Base-by-base conservation (phyloP, 2,329 filamentous ascomycete genomes). In the Colletotrichum costaricense region DNA sequence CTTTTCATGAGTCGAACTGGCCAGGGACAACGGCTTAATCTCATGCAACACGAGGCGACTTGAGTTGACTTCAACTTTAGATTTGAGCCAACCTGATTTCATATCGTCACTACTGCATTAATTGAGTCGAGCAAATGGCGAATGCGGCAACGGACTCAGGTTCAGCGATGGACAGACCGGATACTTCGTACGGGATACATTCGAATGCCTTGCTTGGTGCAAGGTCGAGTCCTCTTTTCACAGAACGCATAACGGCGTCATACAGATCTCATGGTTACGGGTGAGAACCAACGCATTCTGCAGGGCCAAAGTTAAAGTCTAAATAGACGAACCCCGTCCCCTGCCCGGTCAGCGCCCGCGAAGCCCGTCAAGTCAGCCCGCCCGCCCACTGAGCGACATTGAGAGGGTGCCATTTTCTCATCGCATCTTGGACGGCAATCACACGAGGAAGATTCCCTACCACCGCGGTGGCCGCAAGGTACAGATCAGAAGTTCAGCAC, bases 231-330 rank as follows among this genome's bases (percentile, higher is more conserved):
- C 9, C 33, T 42, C 19, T 42, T 67, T 68, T 24, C 38, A 54
- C 35, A 58, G n/a, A 42, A 70, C 60, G 70, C 67, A 70, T 26
- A 67, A 60, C 46, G 35, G 68, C 67, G 60, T 73, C 66, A 73
- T 73, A 26, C 4, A 46, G 42, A 73, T 73, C 66, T 73, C 69
- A 63, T 55, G 42, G 58, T 42, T 59, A 38, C 26, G 54, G 38
- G 22, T n/a, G 54, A 26, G 67, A 46, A 56, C 63, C 52, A 28
- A 57, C 52, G 22, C 26, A 24, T 28, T 28, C 64, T 69, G 57
- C 65, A 69, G 24, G 58, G 19, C 65, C 5, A 60, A 72, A 54
- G 65, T 54, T 42, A 69, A 72, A 63, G 24, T 63, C 12, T 56
- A 60, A 62, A 30, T 55, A 55, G 24, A 46, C 52, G 35, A 46